Base-by-base conservation (phyloP, 768 basidiomycete species). In the Amyloporia xantha region DNA sequence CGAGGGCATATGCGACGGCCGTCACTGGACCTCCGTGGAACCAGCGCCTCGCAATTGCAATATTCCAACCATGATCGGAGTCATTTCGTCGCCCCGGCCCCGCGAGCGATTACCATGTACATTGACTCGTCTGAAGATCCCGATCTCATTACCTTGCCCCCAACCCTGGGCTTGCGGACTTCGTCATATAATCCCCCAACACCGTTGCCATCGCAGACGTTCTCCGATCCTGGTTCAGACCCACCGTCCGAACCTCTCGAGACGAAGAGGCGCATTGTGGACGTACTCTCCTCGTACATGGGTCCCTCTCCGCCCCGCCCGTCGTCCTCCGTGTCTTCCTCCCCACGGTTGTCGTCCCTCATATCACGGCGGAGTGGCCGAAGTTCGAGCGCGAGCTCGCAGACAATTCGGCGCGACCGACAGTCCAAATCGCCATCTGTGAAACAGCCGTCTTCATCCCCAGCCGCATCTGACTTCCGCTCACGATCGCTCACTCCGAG, bases 51-150 rank as follows among this genome's bases (percentile, higher is more conserved):
- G 12, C 71, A 77, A 19, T 66, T 86, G 17, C 73, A 72, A 46
- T 73, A 78, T 33, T 77, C 78, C 1, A 68, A 66, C 40, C 75
- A 75, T 46, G 68, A 72, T 38, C 76, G 82, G 21, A 71, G 71
- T 36, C 64, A 74, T 41, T 73, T 87, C 25, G 66, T 89, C 46
- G 67, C 86, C 0, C 84, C 81, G 23, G 74, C 88, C 7, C 86
- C 88, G 1, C 75, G 86, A 33, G 85, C 88, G 2, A 59, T 91
- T 30, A 89, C 88, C 1, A 82, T 86, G 62, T 87, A 82, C 57
- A 72, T 85, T 30, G 81, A 76, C 45, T 78, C 81, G 9, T 69
- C 72, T 3, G 66, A 75, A 23, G 77, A 81, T 55, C 68, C 74
- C 12, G 67, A 72, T n/a, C 55, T 68, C 6, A 78, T 90, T 41